Percentiles rank a stretch among this genome's conserved stretches.
Evolutionary conservation across 2,329 filamentous ascomycete genomes (phyloP).

Genomic region (Fusarium citri): DNA sequence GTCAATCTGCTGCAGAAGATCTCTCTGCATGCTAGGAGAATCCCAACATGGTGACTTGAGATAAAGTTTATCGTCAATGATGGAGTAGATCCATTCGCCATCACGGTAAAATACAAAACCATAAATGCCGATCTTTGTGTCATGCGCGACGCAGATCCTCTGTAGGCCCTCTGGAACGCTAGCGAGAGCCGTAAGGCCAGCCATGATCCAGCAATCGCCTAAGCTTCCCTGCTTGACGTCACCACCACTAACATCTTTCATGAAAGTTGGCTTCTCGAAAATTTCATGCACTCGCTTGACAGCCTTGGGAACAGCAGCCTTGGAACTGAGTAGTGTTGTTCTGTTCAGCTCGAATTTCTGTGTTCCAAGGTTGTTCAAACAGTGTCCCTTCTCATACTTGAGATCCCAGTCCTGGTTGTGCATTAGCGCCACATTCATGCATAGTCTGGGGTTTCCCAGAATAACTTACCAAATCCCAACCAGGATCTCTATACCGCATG

Average conservation of each 20-base stretch:
- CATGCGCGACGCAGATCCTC: constrained; percentile 79
- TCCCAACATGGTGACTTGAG: constrained; percentile 86
- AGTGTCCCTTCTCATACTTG: constrained; percentile 70
- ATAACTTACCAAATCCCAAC: constrained; percentile 65
- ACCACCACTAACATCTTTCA: constrained; percentile 72
- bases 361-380: constrained; percentile 64
- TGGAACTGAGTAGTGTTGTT: constrained; percentile 59
- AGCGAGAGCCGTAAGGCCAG: constrained; percentile 79
- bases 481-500: constrained; percentile 79
- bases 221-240: constrained; percentile 82
- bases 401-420: constrained; percentile 70
- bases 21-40: constrained; percentile 78
- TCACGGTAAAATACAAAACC: constrained; percentile 91
- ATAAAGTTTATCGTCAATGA: constrained; percentile 91
- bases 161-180: constrained; percentile 78
- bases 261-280: constrained; percentile 78
- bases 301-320: constrained; percentile 71
- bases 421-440: constrained; percentile 25
- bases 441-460: background rate
- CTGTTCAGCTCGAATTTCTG: constrained; percentile 64
- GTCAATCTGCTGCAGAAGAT: constrained; percentile 80
- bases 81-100: constrained; percentile 91
- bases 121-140: constrained; percentile 82
- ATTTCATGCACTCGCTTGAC: constrained; percentile 82
- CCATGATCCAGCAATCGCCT: constrained; percentile 88